A percentile compares a stretch with the other conserved stretches of the same genome.
These are phyloP conservation scores for Taiwanofungus camphoratus DNA, from an alignment of 1,284 basidiomycete species.

Conservation along the genomic window DNA sequence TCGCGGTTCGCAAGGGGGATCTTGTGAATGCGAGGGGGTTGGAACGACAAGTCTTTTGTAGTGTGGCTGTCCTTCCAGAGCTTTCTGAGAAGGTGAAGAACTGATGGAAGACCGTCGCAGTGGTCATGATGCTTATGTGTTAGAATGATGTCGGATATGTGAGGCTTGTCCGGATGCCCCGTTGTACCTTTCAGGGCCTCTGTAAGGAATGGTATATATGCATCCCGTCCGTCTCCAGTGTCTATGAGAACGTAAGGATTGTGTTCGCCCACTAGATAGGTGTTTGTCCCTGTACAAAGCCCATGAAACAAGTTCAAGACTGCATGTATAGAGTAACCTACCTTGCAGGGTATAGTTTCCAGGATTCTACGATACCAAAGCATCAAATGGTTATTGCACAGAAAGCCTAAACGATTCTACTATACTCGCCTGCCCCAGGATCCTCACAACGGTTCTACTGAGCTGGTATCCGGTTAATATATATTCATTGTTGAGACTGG, in stretches of 20 bases:
- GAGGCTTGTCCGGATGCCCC: conserved; percentile 31
- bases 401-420: conserved; percentile 15
- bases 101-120: conserved; percentile 67
- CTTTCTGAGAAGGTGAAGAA: conserved; percentile 61
- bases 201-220: conserved; percentile 67
- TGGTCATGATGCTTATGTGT: conserved; percentile 94
- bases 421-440: conserved; percentile 80
- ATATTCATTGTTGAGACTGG: too few species aligned
- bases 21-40: conserved; percentile 69
- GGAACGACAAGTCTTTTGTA: conserved; percentile 34
- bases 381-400: neutral
- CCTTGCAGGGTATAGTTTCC: conserved; percentile 91
- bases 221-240: conserved; percentile 75
- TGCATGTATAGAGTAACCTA: conserved; percentile 17
- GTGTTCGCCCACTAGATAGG: conserved; percentile 74
- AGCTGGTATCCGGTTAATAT: conserved; percentile 36
- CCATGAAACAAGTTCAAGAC: neutral
- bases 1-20: conserved; percentile 38
- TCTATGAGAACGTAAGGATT: conserved; percentile 82
- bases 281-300: conserved; percentile 70
- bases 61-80: conserved; percentile 49
- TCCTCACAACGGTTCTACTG: conserved; percentile 55
- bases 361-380: conserved; percentile 57
- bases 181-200: conserved; percentile 42
- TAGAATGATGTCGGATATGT: conserved; percentile 82